phyloP scores from a whole-genome alignment of 176 grass and related monocot species.

The Pontederia crassipes region DNA sequence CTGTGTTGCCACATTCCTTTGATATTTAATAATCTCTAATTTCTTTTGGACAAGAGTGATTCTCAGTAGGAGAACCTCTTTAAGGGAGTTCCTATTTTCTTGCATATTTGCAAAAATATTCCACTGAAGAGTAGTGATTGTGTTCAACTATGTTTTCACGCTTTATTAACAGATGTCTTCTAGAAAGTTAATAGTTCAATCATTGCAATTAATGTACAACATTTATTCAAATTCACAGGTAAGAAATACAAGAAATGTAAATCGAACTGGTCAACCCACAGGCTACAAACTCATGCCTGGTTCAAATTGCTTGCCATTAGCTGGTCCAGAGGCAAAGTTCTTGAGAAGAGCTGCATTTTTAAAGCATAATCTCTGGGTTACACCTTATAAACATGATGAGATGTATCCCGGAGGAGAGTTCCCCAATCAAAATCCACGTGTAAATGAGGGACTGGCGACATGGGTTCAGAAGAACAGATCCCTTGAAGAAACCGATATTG shows the following conservation, averaged over 20 bases:
- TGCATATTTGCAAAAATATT: no score
- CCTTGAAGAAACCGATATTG: conserved; percentile 86
- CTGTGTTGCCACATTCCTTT: no score
- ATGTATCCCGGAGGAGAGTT: conserved; percentile 96
- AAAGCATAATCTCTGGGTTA: conserved; percentile 99
- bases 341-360: conserved; percentile 88
- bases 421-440: conserved; percentile 91
- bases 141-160: neutral
- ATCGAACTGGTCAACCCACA: conserved; percentile 90
- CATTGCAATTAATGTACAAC: neutral
- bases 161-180: neutral
- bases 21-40: no score
- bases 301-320: conserved; percentile 68
- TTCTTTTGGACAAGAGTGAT: no score
- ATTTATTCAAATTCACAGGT: conserved; percentile 31
- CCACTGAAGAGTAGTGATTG: neutral
- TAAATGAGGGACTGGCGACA: conserved; percentile 84
- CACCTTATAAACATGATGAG: conserved; percentile 71
- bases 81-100: no score
- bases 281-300: conserved; percentile 91
- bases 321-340: conserved; percentile 80
- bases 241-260: conserved; percentile 81
- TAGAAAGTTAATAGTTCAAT: no score
- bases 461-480: conserved; percentile 93
- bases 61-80: no score